Evolutionary conservation across 2,329 filamentous ascomycete species (phyloP), one percentile per base, ranked within the genome.

Genomic region (Zymoseptoria tritici): DNA sequence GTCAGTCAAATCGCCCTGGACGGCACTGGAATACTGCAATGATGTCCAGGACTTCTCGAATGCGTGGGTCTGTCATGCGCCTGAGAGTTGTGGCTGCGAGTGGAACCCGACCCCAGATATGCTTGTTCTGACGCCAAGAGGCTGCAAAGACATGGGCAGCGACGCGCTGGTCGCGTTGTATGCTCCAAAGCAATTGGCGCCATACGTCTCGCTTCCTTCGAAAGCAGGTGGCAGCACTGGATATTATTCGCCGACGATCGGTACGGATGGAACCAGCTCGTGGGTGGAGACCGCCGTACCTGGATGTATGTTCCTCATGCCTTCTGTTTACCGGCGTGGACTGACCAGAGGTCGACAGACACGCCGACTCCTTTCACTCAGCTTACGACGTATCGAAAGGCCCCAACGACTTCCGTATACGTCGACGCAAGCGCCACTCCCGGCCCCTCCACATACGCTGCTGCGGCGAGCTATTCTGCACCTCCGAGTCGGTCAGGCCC

Each of bases 1-100:
- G 13, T n/a, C 49, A 71, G 68, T 59, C 2, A 58, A 63, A 51
- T 71, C 69, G 4, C 68, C 68, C 9, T 72, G 69, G 68, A 65
- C 62, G 7, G 69, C 66, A 2, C 57, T 71, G 2, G 68, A 70
- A 26, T 69, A 68, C 58, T 71, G 69, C 60, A 22, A 16, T 29
- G 63, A 68, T 19, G 56, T 68, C 19, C 55, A 50, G 36, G 61
- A 65, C 29, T 59, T 67, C 9, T 62, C 60, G 11, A 58, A 72
- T 50, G 71, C 68, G 1, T 72, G 69, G 69, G 60, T 65, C 8
- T 71, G 69, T 58, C 68, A 71, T 54, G 61, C 65, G 11, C 69
- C 70, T 2, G 70, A 72, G 55, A 67, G 63, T 59, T 71, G 69
- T 54, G 69, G 68, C 1, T 71, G 68, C 59, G 57, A 62, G 16